Conservation (phyloP, 2,329 filamentous ascomycete species). For the Colletotrichum magnum region DNA sequence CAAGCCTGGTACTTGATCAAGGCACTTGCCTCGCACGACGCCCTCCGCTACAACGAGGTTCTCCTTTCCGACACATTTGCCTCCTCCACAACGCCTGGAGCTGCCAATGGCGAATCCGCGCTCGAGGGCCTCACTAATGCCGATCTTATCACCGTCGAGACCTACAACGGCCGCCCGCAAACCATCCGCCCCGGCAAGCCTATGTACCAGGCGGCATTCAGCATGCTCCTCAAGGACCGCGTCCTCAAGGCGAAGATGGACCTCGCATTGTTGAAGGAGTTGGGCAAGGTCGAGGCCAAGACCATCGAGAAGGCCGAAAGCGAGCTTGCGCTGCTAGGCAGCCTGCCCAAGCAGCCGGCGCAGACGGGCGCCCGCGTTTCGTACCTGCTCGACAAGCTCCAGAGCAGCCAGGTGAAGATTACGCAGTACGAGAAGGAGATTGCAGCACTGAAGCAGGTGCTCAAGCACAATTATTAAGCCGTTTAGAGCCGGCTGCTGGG, state of each 20-base stretch:
- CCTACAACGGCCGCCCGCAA: conserved; percentile 81
- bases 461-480: conserved; percentile 56
- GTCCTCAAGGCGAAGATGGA: conserved; percentile 83
- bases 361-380: conserved; percentile 77
- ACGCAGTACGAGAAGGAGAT: conserved; percentile 81
- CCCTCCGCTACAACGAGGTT: conserved; percentile 87
- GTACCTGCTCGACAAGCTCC: conserved; percentile 82
- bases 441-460: conserved; percentile 77
- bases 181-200: conserved; percentile 86
- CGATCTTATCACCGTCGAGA: conserved; percentile 85
- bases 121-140: conserved; percentile 86
- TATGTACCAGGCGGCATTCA: conserved; percentile 88
- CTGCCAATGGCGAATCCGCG: conserved; percentile 77
- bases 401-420: conserved; percentile 81
- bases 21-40: conserved; percentile 76
- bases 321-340: conserved; percentile 80
- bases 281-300: conserved; percentile 79
- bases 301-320: conserved; percentile 84
- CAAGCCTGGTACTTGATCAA: conserved; percentile 95
- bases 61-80: conserved; percentile 84
- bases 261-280: conserved; percentile 76
- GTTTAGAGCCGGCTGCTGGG: no score
- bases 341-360: conserved; percentile 77
- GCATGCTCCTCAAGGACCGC: conserved; percentile 76
- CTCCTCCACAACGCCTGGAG: conserved; percentile 61